These are phyloP conservation scores for Phylloporus rhodoxanthus DNA, from an alignment of 768 basidiomycete genomes.

Conservation along the genomic window DNA sequence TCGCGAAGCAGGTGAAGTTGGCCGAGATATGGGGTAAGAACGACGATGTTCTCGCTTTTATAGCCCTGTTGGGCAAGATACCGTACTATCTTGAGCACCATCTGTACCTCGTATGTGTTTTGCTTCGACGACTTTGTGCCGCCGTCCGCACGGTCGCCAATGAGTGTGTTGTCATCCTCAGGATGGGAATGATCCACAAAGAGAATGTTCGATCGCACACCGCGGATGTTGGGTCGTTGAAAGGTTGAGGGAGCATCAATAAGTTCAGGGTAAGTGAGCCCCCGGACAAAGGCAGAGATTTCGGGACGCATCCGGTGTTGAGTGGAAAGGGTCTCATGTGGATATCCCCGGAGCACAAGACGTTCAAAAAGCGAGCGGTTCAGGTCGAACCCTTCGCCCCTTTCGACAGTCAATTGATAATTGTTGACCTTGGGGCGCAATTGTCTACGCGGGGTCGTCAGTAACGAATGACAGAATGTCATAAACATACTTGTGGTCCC, in stretches of 20 bases:
- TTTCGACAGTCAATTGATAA: constrained; percentile 60
- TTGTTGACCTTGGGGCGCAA: constrained; percentile 67
- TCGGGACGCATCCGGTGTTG: constrained; percentile 76
- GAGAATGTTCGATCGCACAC: constrained; percentile 52
- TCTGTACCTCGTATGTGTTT: constrained; percentile 52
- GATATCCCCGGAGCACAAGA: constrained; percentile 53
- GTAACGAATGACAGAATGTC: background rate
- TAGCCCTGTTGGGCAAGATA: constrained; percentile 69
- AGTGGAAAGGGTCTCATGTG: constrained; percentile 47
- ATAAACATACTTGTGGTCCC: constrained; percentile 58
- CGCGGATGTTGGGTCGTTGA: constrained; percentile 45
- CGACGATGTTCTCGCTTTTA: constrained; percentile 52
- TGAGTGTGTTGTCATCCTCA: constrained; percentile 41
- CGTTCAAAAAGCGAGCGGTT: constrained; percentile 67
- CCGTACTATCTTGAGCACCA: constrained; percentile 59
- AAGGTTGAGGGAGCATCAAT: constrained; percentile 46
- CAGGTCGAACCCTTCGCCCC: constrained; percentile 60
- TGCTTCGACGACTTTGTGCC: constrained; percentile 50
- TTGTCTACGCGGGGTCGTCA: constrained; percentile 38
- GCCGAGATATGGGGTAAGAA: constrained; percentile 66
- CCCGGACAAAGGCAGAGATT: constrained; percentile 55
- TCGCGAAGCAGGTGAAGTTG: constrained; percentile 49
- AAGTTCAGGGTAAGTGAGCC: constrained; percentile 65
- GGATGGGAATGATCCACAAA: constrained; percentile 55
- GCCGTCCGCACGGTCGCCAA: constrained; percentile 42